Base-by-base conservation (phyloP, 352 stramenopile species). In the Thraustochytrium striatum region DNA sequence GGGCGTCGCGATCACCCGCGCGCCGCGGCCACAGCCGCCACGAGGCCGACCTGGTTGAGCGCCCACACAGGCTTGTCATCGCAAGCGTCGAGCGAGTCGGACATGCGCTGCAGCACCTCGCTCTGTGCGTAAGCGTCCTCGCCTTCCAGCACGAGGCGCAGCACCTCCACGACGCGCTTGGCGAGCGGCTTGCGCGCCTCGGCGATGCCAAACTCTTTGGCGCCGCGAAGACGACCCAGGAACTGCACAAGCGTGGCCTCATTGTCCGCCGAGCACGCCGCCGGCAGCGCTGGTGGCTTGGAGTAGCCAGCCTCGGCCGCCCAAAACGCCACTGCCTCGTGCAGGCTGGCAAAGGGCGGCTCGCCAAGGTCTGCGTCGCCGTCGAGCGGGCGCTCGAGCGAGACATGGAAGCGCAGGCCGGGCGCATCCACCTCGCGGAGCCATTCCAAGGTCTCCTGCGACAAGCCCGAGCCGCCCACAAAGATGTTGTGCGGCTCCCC, bases 51-150 rank as follows among this genome's bases (percentile, higher is more conserved):
- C 33, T 79, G 69, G 36, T 79, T 79, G n/a, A 79, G 33, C 13
- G 69, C 69, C 69, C 69, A 79, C 19, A 79, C 50, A 3, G 69
- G 69, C 58, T 79, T 79, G 69, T 79, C 69, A 28, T 79, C 36
- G 55, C 69, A 79, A 11, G 69, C 69, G 30, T 79, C 69, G 2
- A 50, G 52, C 1, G 16, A 44, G 33, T 79, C 69, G 0, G 21
- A 35, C 57, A 79, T 79, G 50, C 69, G 69, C 33, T 41, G 38
- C 5, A 79, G 9, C 7, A 69, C 30, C 38, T 79, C 69, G 16
- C 50, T 52, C 19, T 52, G 69, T 13, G 52, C 39, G 28, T 65
- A 47, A 2, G 21, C 2, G 52, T 79, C 69, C 3, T 7, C 30
- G n/a, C n/a, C n/a, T n/a, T n/a, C n/a, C n/a, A 69, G 28, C 25